These are phyloP conservation scores for Ophiocordyceps camponoti-leonardi DNA, from an alignment of 2,329 filamentous ascomycete species.

Conservation along the genomic window DNA sequence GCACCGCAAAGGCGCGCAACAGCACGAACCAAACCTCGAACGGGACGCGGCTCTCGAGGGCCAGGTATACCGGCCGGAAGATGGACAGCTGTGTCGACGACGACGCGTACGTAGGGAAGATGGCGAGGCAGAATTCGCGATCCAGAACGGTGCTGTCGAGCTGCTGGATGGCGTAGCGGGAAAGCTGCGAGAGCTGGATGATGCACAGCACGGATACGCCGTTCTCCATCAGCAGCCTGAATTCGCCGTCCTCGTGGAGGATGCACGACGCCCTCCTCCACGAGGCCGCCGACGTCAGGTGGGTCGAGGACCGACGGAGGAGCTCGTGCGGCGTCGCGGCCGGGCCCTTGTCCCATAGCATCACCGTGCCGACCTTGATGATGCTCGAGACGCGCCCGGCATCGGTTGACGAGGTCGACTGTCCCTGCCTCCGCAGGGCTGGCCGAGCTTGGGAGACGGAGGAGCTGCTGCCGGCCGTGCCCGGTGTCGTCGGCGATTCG, in stretches of 20 bases:
- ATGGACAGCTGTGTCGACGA: constrained; percentile 56
- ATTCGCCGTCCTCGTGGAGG: constrained; percentile 83
- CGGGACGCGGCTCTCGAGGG: constrained; percentile 70
- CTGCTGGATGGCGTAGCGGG: constrained; percentile 77
- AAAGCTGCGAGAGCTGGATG: constrained; percentile 76
- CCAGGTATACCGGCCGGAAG: constrained; percentile 76
- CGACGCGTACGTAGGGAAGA: constrained; percentile 82
- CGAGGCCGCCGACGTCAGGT: constrained; percentile 35
- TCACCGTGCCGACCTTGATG: constrained; percentile 87
- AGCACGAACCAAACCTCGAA: constrained; percentile 97
- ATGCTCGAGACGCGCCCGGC: constrained; percentile 39
- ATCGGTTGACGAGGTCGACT: constrained; percentile 9
- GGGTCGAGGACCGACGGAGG: constrained; percentile 37
- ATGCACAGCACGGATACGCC: constrained; percentile 66
- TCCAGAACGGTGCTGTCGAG: constrained; percentile 81
- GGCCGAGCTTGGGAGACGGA: constrained; percentile 19
- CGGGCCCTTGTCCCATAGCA: constrained; percentile 72
- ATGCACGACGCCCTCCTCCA: constrained; percentile 90
- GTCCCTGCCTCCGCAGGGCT: constrained; percentile 24
- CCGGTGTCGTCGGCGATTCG: background rate
- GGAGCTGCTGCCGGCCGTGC: constrained; percentile 10
- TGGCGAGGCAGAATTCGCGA: constrained; percentile 84
- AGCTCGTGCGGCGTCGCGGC: constrained; percentile 37
- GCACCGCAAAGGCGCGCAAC: constrained; percentile 76
- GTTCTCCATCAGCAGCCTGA: constrained; percentile 77